Evolutionary conservation across 1,284 basidiomycete species (phyloP), one percentile per base, ranked within the genome.

Genomic region (Leucocoprinus gongylophorus): DNA sequence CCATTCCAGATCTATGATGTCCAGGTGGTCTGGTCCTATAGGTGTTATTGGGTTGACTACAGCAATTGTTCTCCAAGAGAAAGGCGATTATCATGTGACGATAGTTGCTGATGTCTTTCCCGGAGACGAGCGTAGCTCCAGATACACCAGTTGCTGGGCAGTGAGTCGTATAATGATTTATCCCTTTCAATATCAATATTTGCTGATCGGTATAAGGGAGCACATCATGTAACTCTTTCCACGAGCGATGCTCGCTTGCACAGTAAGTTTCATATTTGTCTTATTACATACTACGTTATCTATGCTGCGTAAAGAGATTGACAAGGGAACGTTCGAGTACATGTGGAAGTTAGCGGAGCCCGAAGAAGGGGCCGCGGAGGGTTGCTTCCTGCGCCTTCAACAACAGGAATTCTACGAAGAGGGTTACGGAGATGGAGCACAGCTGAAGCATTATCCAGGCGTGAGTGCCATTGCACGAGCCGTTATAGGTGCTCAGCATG

Each of bases 121-220:
- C 0, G 80, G 71, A 20, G 88, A 90, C 60, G 71, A 77, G 1
- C 84, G 84, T 63, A 75, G 70, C 17, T 80, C 82, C 60, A 72
- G 73, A 23, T 90, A 87, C 59, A 85, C 88, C 1, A 88, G 84
- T 62, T 76, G 77, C 17, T 90, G 88, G 88, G 88, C 88, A 15
- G 87, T 87, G 61, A 61, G 82, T 70, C 21, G 33, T 2, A n/a
- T 15, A 38, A 13, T n/a, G 35, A 17, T 13, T 2, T 7, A 26
- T 21, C 5, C 13, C 37, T n/a, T n/a, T n/a, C n/a, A 17, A 48
- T 40, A 30, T 33, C 32, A 23, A n/a, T n/a, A n/a, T n/a, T n/a
- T n/a, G n/a, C 23, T 30, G 33, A 28, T 32, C 41, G 23, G 41
- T 33, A 8, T 37, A 37, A 71, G 70, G 71, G 84, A 26, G 84